Evolutionary conservation across 2,329 filamentous ascomycete genomes (phyloP).

Genomic region (Leptographium radiaticola): DNA sequence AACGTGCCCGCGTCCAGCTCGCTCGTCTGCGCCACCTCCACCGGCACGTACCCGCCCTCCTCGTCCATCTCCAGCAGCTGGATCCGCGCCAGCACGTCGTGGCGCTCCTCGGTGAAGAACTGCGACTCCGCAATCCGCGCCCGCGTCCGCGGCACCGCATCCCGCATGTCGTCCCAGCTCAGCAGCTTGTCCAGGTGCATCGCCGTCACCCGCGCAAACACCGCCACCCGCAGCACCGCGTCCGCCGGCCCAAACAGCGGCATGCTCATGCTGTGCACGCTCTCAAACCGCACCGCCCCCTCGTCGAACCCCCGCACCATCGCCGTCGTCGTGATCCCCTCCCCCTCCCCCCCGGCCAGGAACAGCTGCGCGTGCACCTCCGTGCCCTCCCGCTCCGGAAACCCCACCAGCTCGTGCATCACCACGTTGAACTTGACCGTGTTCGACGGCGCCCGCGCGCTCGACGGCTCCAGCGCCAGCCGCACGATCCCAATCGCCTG

Average conservation of each 20-base stretch:
- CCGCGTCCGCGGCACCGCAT: slow-evolving; percentile 50
- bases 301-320: slow-evolving; percentile 94
- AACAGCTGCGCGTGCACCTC: slow-evolving; percentile 97
- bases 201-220: slow-evolving; percentile 79
- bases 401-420: slow-evolving; percentile 91
- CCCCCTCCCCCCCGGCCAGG: slow-evolving; percentile 76
- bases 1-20: slow-evolving; percentile 82
- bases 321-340: slow-evolving; percentile 86
- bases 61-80: slow-evolving; percentile 90
- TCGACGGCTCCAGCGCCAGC: slow-evolving; percentile 83
- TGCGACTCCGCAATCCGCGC: slow-evolving; percentile 79
- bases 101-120: slow-evolving; percentile 84
- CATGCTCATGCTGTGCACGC: slow-evolving; percentile 95
- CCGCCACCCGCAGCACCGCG: slow-evolving; percentile 68
- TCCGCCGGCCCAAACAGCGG: slow-evolving; percentile 64
- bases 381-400: slow-evolving; percentile 88
- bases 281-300: slow-evolving; percentile 83
- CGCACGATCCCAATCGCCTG: slow-evolving; percentile 85
- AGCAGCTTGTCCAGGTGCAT: slow-evolving; percentile 96
- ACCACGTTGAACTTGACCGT: slow-evolving; percentile 97
- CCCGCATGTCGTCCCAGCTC: slow-evolving; percentile 98
- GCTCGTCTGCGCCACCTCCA: slow-evolving; percentile 79
- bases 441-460: slow-evolving; percentile 78
- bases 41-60: slow-evolving; percentile 77
- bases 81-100: slow-evolving; percentile 78